phyloP scores from a whole-genome alignment of 2,329 filamentous ascomycete genomes.

The Emericellopsis cladophorae region DNA sequence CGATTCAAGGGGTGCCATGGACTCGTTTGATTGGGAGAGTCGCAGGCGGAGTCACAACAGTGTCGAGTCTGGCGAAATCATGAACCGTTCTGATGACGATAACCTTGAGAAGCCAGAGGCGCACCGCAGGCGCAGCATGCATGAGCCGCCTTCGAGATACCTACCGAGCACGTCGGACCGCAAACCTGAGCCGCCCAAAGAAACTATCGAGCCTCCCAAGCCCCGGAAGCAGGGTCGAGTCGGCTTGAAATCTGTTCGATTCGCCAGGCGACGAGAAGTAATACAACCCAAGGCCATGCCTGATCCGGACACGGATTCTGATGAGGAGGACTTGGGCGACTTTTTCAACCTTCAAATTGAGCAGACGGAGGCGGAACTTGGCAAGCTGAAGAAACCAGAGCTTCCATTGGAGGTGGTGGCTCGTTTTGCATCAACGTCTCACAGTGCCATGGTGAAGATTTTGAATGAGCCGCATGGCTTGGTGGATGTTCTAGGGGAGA shows the following conservation, averaged over 20 bases:
- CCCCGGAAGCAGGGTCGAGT: slow-evolving; percentile 7
- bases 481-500: slow-evolving; percentile 21
- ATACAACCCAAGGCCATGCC: slow-evolving; percentile 3
- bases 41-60: slow-evolving; percentile 25
- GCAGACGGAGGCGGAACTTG: slow-evolving; percentile 35
- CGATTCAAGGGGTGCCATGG: slow-evolving; percentile 33
- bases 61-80: slow-evolving; percentile 34
- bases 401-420: slow-evolving; percentile 26
- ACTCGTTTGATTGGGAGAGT: slow-evolving; percentile 17
- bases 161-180: too few relatives aligned
- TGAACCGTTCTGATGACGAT: slow-evolving; percentile 24
- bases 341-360: slow-evolving; percentile 40
- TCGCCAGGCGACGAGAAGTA: slow-evolving; percentile 25
- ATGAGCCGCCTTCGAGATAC: too few relatives aligned
- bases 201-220: background rate
- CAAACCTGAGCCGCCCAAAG: background rate
- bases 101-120: background rate
- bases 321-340: slow-evolving; percentile 46
- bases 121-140: background rate
- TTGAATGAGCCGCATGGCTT: slow-evolving; percentile 30
- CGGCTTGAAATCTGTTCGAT: slow-evolving; percentile 19
- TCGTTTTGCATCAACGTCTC: slow-evolving; percentile 32
- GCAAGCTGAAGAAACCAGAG: slow-evolving; percentile 28
- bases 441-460: slow-evolving; percentile 35
- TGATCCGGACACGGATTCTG: slow-evolving; percentile 29